These are phyloP conservation scores for Lactifluus pinguis DNA, from an alignment of 768 basidiomycete species.

Conservation along the genomic window DNA sequence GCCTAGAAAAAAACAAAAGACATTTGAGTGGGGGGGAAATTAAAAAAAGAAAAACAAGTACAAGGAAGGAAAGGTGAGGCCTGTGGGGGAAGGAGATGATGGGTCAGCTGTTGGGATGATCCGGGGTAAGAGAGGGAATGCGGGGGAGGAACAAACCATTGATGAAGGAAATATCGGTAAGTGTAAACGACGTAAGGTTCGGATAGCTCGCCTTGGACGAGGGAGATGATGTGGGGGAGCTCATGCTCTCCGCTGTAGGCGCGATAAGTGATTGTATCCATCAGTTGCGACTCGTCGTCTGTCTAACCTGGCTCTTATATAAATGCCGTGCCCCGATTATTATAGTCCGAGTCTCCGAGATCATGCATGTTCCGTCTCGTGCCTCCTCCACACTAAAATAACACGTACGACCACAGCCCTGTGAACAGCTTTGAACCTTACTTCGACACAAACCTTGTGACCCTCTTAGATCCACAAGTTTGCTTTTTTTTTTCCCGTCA, in stretches of 20 bases:
- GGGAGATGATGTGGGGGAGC: slow-evolving; percentile 72
- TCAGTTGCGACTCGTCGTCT: slow-evolving; percentile 1
- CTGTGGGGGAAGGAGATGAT: slow-evolving; percentile 30
- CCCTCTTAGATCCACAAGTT: no score
- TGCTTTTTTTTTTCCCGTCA: no score
- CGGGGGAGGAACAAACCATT: slow-evolving; percentile 62
- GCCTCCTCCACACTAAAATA: no score
- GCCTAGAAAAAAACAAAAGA: background rate
- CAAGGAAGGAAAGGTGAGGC: slow-evolving; percentile 85
- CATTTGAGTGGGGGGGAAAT: background rate
- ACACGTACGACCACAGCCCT: no score
- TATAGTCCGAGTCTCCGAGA: no score
- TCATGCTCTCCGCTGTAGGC: slow-evolving; percentile 70
- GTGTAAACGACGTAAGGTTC: slow-evolving; percentile 97
- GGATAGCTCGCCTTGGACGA: slow-evolving; percentile 86
- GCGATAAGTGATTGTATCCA: slow-evolving; percentile 40
- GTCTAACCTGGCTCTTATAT: background rate
- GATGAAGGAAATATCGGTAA: slow-evolving; percentile 92
- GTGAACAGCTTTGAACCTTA: no score
- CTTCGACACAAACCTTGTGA: no score
- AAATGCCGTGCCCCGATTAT: no score
- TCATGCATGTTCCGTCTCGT: no score
- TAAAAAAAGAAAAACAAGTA: slow-evolving; percentile 22
- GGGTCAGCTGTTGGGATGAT: slow-evolving; percentile 24
- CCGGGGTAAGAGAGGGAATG: background rate